Evolutionary conservation across 2,329 filamentous ascomycete genomes (phyloP), one percentile per base, ranked within the genome.

Genomic region (Cercospora zeina): DNA sequence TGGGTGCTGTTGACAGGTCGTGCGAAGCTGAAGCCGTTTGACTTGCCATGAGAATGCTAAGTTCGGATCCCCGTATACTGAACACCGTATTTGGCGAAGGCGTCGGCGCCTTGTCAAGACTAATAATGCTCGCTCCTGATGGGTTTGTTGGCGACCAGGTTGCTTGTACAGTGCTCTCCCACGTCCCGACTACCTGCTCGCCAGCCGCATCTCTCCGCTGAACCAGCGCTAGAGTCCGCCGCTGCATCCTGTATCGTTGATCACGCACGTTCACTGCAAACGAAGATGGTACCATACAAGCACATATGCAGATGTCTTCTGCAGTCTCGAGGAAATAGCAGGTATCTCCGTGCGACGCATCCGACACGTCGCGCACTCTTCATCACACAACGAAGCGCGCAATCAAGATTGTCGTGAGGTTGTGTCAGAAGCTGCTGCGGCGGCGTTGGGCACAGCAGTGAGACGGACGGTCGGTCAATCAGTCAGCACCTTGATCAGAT

Each of bases 141-240:
- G 56, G 56, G 31, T 36, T 58, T 19, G 56, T 51, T 5, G 56
- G 45, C 21, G 45, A 36, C 56, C 56, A 58, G 24, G 56, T 58
- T 33, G 56, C 27, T 49, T 21, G 42, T 19, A 45, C 45, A 8
- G 56, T 58, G 42, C 56, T 58, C 30, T 58, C 56, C 56, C 56
- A 58, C 5, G 56, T 58, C 10, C 56, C 56, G 8, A 58, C 21
- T 21, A 50, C 51, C 56, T 34, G 42, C 42, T 13, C 30, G 14
- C 24, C 24, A 31, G 19, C 45, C 34, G 39, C 54, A 36, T 16
- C 21, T 19, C 42, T 58, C 30, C 42, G 24, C 42, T 27, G 24
- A 21, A 51, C n/a, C 45, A 30, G 42, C 45, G 56, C 30, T 21
- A 45, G 27, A 58, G 13, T 27, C 24, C 31, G 21, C 24, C 24